These are phyloP conservation scores for Podospora didyma DNA, from an alignment of 495 filamentous ascomycete species.

Conservation along the genomic window DNA sequence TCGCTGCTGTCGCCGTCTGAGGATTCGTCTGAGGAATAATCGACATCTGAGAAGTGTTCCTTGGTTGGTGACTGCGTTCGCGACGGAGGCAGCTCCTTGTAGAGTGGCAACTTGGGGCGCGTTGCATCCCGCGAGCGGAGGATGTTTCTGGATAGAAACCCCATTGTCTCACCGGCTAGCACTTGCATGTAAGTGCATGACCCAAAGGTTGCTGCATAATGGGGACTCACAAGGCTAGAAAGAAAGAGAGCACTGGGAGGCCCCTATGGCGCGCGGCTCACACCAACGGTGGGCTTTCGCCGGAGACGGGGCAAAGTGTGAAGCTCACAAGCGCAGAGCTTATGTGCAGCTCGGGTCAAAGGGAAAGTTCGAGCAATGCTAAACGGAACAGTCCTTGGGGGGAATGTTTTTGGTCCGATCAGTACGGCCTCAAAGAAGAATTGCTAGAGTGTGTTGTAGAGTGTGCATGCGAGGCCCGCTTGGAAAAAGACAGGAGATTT, in stretches of 20 bases:
- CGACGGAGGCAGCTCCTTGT: conserved; percentile 30
- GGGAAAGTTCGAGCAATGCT: too few relatives aligned
- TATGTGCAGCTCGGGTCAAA: too few relatives aligned
- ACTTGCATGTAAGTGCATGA: background rate
- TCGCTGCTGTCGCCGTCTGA: conserved; percentile 39
- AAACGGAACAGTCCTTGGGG: too few relatives aligned
- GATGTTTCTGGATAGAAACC: conserved; percentile 23
- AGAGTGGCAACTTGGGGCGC: conserved; percentile 38
- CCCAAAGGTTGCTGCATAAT: background rate
- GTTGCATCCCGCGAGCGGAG: conserved; percentile 33
- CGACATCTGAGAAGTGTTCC: conserved; percentile 42
- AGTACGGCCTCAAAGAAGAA: too few relatives aligned
- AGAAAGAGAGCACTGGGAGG: background rate
- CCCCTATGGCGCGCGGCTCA: too few relatives aligned
- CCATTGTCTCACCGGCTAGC: conserved; percentile 18
- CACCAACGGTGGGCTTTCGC: too few relatives aligned
- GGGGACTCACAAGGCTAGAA: background rate
- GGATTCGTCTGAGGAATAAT: conserved; percentile 40
- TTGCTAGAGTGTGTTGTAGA: too few relatives aligned
- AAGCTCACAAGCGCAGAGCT: too few relatives aligned
- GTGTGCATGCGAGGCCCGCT: too few relatives aligned
- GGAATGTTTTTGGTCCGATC: too few relatives aligned
- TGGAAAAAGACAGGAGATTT: too few relatives aligned
- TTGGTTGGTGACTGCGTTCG: conserved; percentile 27
- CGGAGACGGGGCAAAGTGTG: too few relatives aligned